Evolutionary conservation across 192 early-diverging fungal genomes (phyloP).

Genomic region (Paraglomus occultum): DNA sequence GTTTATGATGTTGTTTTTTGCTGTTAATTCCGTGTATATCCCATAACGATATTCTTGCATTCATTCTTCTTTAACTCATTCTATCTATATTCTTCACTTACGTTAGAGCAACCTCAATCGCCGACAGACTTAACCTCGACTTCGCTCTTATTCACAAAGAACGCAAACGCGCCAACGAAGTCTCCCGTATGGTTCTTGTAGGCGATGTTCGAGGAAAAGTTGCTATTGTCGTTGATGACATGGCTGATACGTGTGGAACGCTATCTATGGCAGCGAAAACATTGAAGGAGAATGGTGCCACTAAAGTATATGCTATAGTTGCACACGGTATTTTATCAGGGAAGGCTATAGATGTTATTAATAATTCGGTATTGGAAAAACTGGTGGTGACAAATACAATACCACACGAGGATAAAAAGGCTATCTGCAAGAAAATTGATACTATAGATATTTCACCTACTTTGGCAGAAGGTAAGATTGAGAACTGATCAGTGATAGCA

Average conservation of each 20-base stretch:
- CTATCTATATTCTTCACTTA: not conserved
- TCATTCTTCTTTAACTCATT: constrained; percentile 17
- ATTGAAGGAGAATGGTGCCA: constrained; percentile 86
- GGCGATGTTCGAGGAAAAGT: constrained; percentile 90
- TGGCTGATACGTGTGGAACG: constrained; percentile 96
- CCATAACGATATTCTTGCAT: no score
- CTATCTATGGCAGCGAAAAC: constrained; percentile 85
- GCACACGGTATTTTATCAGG: constrained; percentile 94
- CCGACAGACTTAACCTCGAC: constrained; percentile 84
- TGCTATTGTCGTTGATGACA: constrained; percentile 96
- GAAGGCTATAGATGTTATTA: constrained; percentile 87
- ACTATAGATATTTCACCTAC: constrained; percentile 81
- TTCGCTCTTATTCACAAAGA: constrained; percentile 99
- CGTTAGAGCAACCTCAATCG: constrained; percentile 72
- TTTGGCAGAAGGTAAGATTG: constrained; percentile 58
- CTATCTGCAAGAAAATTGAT: constrained; percentile 73
- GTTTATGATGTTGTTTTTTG: not conserved
- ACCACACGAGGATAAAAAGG: constrained; percentile 78
- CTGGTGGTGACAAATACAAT: constrained; percentile 83
- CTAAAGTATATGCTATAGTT: constrained; percentile 92
- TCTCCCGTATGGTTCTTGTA: constrained; percentile 91
- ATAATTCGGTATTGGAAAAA: constrained; percentile 68
- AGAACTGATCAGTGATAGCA: no score
- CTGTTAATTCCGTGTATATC: not conserved
- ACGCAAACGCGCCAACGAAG: constrained; percentile 84